Conservation (phyloP, 2,329 filamentous ascomycete genomes). For the Xylariaceae sp. region DNA sequence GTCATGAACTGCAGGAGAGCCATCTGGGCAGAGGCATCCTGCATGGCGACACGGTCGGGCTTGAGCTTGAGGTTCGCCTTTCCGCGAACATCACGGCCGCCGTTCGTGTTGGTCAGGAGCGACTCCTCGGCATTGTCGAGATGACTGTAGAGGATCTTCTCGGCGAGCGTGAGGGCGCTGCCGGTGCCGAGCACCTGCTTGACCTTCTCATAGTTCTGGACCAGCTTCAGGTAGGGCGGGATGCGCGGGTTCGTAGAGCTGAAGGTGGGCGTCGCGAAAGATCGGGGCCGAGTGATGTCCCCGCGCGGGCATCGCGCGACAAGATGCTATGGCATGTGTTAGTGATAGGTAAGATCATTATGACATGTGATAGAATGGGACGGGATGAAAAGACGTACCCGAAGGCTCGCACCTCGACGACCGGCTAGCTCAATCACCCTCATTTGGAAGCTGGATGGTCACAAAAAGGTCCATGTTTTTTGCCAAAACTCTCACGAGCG, state of each 20-base stretch:
- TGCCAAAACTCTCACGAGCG: background rate
- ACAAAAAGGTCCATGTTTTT: background rate
- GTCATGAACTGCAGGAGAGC: slow-evolving; percentile 98
- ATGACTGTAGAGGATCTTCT: slow-evolving; percentile 98
- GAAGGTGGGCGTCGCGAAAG: slow-evolving; percentile 33
- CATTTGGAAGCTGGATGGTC: slow-evolving; percentile 29
- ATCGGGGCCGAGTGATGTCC: slow-evolving; percentile 25
- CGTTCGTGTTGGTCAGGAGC: slow-evolving; percentile 73
- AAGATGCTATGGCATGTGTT: slow-evolving; percentile 22
- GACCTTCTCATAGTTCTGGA: slow-evolving; percentile 57
- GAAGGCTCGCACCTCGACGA: slow-evolving; percentile 30
- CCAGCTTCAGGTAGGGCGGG: slow-evolving; percentile 64
- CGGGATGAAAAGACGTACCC: slow-evolving; percentile 20
- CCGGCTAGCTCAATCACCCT: slow-evolving; percentile 31
- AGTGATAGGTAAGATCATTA: background rate
- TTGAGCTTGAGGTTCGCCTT: slow-evolving; percentile 93
- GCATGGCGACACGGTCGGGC: slow-evolving; percentile 96
- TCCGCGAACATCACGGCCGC: slow-evolving; percentile 78
- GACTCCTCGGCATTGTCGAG: slow-evolving; percentile 85
- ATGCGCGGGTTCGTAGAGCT: slow-evolving; percentile 44
- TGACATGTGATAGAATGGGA: background rate
- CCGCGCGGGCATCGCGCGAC: slow-evolving; percentile 23
- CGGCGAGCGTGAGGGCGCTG: slow-evolving; percentile 73
- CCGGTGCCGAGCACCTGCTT: slow-evolving; percentile 47
- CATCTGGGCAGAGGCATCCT: slow-evolving; percentile 98